Evolutionary conservation across 345 rosid species (phyloP), one percentile per base, ranked within the genome.

Genomic region (Salix koriyanagi): DNA sequence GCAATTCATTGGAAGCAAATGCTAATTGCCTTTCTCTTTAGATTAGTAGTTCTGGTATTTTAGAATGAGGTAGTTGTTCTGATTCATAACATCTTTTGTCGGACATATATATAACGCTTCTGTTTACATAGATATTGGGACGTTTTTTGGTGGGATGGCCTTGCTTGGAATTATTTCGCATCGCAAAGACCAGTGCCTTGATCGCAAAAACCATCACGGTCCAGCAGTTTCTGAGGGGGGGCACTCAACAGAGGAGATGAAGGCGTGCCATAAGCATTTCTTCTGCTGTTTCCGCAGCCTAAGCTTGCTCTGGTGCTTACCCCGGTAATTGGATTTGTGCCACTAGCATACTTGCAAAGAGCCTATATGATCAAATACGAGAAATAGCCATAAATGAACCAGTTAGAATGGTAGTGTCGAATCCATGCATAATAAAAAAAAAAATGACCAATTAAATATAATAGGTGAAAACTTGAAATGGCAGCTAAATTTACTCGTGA

Each of bases 161-260:
- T 18, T 14, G 36, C 37, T n/a, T 50, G 61, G 8, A 52, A 76
- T 61, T 74, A 86, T 25, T 87, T 89, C 16, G 81, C 91, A 21
- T 91, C 97, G 75, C 99, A 91, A 28, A 91, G 97, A 54, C 97
- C 93, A 0, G 90, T 87, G 76, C 52, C 81, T 64, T 87, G 77
- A 73, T 93, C 97, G 30, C 97, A 95, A 81, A 83, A 93, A 48
- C 99, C 99, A 80, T 91, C 97, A 15, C 97, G 94, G 77, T 90
- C 93, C 3, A 95, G 94, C 83, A 95, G 64, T 75, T 87, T 91
- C 75, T 83, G 84, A 65, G 98, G 96, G 0, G 97, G 97, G 71
- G 97, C 92, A 78, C 98, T 92, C 26, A 92, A 71, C 75, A 92
- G 80, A 34, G 98, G 97, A 75, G 98, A 94, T 34, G 98, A 94